phyloP scores from a whole-genome alignment of 2,329 filamentous ascomycete species.

The Xylaria sp. region DNA sequence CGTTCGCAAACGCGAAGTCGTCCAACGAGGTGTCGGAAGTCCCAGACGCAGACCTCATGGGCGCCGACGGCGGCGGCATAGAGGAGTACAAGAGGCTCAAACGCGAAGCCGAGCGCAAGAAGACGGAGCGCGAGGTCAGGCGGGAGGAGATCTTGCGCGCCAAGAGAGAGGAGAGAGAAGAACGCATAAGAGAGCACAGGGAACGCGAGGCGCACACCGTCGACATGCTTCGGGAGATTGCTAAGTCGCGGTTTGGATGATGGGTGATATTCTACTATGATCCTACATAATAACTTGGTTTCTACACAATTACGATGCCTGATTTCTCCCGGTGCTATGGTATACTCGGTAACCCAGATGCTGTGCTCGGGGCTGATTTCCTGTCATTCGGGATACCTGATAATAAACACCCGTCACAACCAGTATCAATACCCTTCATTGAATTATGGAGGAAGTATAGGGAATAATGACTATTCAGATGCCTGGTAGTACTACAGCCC shows the following conservation, averaged over 20 bases:
- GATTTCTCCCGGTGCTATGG: background rate
- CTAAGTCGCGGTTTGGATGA: conserved; percentile 79
- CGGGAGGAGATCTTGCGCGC: conserved; percentile 84
- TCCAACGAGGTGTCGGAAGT: conserved; percentile 64
- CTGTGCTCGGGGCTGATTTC: background rate
- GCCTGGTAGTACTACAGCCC: background rate
- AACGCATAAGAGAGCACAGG: conserved; percentile 73
- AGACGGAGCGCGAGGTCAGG: conserved; percentile 83
- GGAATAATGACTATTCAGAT: background rate
- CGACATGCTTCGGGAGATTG: conserved; percentile 80
- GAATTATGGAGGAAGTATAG: background rate
- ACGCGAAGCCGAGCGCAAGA: conserved; percentile 77
- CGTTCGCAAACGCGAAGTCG: conserved; percentile 75
- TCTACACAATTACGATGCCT: background rate
- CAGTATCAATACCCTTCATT: background rate
- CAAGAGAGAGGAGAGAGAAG: conserved; percentile 80
- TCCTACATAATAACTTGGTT: background rate
- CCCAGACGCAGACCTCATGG: conserved; percentile 81
- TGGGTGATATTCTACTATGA: background rate
- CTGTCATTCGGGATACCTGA: background rate
- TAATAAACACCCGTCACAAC: background rate
- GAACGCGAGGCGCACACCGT: conserved; percentile 87
- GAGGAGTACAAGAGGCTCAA: conserved; percentile 75
- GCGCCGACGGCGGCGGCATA: conserved; percentile 64
- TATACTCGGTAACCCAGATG: background rate